phyloP scores from a whole-genome alignment of 352 stramenopile species.

The Globisporangium iwayamae region DNA sequence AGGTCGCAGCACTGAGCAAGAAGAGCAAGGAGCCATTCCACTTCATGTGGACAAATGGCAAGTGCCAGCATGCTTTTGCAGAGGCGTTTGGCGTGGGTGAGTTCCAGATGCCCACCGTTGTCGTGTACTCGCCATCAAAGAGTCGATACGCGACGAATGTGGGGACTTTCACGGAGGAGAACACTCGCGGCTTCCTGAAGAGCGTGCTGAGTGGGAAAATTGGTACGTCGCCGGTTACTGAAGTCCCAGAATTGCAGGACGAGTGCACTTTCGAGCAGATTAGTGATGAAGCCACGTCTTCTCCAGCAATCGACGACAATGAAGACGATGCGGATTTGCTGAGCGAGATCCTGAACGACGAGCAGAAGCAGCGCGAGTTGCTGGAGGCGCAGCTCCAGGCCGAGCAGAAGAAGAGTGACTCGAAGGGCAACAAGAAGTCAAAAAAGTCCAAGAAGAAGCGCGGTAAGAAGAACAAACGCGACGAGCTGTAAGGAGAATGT shows the following conservation, averaged over 20 bases:
- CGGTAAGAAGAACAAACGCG: conserved; percentile 42
- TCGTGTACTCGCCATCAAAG: conserved; percentile 75
- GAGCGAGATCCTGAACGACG: conserved; percentile 69
- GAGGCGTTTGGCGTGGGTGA: conserved; percentile 61
- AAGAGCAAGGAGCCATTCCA: conserved; percentile 53
- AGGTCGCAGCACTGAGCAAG: conserved; percentile 46
- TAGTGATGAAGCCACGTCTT: too few species aligned
- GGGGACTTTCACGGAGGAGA: conserved; percentile 61
- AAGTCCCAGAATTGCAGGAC: conserved; percentile 33
- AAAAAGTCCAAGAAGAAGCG: conserved; percentile 39
- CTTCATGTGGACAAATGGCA: conserved; percentile 78
- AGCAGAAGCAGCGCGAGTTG: conserved; percentile 51
- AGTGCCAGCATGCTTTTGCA: conserved; percentile 68
- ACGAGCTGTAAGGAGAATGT: conserved; percentile 47
- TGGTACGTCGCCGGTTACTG: conserved; percentile 40
- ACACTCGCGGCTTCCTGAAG: conserved; percentile 48
- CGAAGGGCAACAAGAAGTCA: conserved; percentile 27
- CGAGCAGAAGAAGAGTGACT: conserved; percentile 23
- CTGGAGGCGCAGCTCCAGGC: conserved; percentile 47
- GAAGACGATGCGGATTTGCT: conserved; percentile 63
- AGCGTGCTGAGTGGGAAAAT: conserved; percentile 69
- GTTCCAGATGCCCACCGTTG: conserved; percentile 76
- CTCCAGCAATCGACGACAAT: conserved; percentile 24
- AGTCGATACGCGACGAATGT: conserved; percentile 68
- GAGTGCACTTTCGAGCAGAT: conserved; percentile 50